These are phyloP conservation scores for Hypoxylon sp. DNA, from an alignment of 2,329 filamentous ascomycete species.

Conservation along the genomic window DNA sequence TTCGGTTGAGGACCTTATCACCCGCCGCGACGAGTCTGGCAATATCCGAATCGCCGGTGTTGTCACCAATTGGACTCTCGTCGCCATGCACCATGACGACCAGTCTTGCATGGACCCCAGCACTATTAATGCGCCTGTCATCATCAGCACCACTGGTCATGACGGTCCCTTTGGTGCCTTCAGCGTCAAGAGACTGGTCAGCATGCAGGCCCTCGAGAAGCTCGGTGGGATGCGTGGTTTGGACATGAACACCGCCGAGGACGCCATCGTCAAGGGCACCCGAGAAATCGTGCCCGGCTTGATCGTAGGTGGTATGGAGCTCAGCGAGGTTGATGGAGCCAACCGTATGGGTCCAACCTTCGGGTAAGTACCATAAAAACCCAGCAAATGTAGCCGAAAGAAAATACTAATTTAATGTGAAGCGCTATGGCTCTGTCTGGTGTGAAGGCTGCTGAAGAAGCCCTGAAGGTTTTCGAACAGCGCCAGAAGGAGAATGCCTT, in stretches of 20 bases:
- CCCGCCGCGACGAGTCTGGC: conserved; percentile 70
- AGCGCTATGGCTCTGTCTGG: conserved; percentile 90
- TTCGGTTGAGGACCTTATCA: conserved; percentile 92
- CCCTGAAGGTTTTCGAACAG: conserved; percentile 80
- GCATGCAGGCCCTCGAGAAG: conserved; percentile 86
- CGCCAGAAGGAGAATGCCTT: conserved; percentile 83
- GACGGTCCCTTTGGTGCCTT: conserved; percentile 94
- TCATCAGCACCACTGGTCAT: conserved; percentile 92
- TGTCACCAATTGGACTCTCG: conserved; percentile 96
- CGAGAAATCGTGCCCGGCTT: conserved; percentile 89
- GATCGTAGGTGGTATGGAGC: conserved; percentile 95
- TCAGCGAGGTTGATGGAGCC: conserved; percentile 90
- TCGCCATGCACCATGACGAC: conserved; percentile 88
- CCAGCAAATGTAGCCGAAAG: not conserved
- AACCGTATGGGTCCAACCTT: conserved; percentile 82
- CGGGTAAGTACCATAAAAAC: conserved; percentile 42
- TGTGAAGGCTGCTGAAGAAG: conserved; percentile 93
- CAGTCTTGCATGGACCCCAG: conserved; percentile 98
- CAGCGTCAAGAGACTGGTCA: conserved; percentile 89
- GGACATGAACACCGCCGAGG: conserved; percentile 92
- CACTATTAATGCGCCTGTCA: conserved; percentile 91
- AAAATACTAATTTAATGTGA: conserved; percentile 31
- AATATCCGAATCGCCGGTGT: conserved; percentile 85
- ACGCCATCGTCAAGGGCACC: conserved; percentile 93
- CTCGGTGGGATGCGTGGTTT: conserved; percentile 93